Percentiles rank a stretch among this genome's conserved stretches.
Evolutionary conservation across 2,329 filamentous ascomycete species (phyloP).

Genomic region (Xylariaceae sp.): DNA sequence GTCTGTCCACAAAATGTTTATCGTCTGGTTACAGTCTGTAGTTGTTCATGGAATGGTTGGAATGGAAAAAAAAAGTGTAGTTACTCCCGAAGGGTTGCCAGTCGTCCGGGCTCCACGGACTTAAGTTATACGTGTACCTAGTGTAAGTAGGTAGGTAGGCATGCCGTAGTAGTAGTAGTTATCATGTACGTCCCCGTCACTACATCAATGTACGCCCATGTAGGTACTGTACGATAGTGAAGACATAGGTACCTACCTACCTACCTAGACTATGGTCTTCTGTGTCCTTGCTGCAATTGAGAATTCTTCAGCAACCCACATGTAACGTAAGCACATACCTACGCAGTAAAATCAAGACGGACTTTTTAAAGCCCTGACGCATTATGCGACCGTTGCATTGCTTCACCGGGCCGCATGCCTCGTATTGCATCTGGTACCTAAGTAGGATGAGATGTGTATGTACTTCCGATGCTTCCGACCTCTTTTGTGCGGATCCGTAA

Average conservation of each 20-base stretch:
- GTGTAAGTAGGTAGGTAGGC: neutral
- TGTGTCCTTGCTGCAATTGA: neutral
- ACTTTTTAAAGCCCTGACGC: neutral
- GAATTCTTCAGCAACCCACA: neutral
- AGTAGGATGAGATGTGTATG: neutral
- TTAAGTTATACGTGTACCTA: neutral
- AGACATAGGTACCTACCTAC: neutral
- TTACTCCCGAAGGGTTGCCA: neutral
- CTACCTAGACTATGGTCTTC: neutral
- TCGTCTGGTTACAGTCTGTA: neutral
- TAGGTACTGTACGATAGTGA: neutral
- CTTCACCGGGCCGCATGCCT: slow-evolving; percentile 4
- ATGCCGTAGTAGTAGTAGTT: neutral
- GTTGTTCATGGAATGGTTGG: neutral
- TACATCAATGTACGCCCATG: neutral
- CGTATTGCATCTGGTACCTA: slow-evolving; percentile 10
- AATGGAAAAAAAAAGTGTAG: neutral
- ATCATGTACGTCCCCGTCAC: neutral
- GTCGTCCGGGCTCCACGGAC: too few relatives aligned
- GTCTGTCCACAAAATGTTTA: neutral
- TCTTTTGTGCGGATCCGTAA: neutral
- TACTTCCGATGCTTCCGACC: slow-evolving; percentile 7
- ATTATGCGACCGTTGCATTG: slow-evolving; percentile 11
- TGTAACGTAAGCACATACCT: neutral
- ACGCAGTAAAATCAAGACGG: neutral